These are phyloP conservation scores for Tirmania nivea DNA, from an alignment of 495 filamentous ascomycete species.

Conservation along the genomic window DNA sequence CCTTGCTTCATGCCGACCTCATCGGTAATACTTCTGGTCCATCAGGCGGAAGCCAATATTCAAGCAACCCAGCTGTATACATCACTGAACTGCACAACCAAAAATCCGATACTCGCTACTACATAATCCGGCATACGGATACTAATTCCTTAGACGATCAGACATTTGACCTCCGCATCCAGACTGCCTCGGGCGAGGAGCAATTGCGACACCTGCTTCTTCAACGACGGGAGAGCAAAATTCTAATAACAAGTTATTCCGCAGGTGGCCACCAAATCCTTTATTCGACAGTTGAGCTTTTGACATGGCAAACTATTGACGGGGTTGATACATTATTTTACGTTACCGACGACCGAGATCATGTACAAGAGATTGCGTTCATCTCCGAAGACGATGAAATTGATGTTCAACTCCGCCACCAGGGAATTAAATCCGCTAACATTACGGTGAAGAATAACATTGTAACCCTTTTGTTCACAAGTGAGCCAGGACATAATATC, in stretches of 20 bases:
- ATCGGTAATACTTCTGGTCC: background rate
- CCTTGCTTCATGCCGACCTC: background rate
- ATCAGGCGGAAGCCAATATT: background rate
- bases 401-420: background rate
- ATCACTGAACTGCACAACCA: background rate
- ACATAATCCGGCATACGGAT: background rate
- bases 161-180: background rate
- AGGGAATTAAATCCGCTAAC: background rate
- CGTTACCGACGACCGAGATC: slow-evolving; percentile 13
- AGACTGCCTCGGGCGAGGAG: background rate
- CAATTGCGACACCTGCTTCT: background rate
- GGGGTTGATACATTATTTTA: slow-evolving; percentile 21
- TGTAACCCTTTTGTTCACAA: background rate
- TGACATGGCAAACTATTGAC: slow-evolving; percentile 17
- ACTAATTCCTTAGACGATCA: background rate
- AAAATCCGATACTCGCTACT: background rate
- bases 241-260: background rate
- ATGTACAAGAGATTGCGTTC: background rate
- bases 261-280: background rate
- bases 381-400: background rate
- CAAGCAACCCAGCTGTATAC: background rate
- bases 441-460: background rate
- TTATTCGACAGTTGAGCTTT: background rate
- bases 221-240: background rate
- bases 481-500: background rate